These are phyloP conservation scores for Agaricus subrufescens DNA, from an alignment of 768 basidiomycete species.

Conservation along the genomic window DNA sequence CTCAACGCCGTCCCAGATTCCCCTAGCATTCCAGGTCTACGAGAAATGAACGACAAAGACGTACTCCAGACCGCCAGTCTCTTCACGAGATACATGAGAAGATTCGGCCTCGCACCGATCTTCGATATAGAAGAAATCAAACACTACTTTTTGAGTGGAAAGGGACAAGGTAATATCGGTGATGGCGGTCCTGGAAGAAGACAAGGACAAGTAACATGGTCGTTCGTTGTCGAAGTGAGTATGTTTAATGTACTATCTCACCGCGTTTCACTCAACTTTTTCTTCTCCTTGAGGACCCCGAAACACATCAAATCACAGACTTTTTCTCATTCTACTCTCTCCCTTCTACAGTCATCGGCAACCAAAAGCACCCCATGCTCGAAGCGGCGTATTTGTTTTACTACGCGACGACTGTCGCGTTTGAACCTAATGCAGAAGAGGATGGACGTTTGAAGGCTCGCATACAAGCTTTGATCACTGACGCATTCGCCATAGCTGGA, in stretches of 20 bases:
- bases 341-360: slow-evolving; percentile 87
- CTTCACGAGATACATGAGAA: slow-evolving; percentile 71
- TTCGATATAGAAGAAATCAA: slow-evolving; percentile 73
- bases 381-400: slow-evolving; percentile 96
- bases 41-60: slow-evolving; percentile 87
- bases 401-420: slow-evolving; percentile 81
- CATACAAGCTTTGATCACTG: slow-evolving; percentile 66
- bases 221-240: slow-evolving; percentile 89
- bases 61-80: slow-evolving; percentile 66
- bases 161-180: slow-evolving; percentile 51
- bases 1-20: slow-evolving; percentile 60
- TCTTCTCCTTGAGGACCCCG: slow-evolving; percentile 61
- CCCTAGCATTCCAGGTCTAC: slow-evolving; percentile 55
- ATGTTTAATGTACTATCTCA: neutral
- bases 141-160: slow-evolving; percentile 88
- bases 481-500: slow-evolving; percentile 78
- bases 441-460: slow-evolving; percentile 62
- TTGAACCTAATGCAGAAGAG: slow-evolving; percentile 57
- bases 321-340: slow-evolving; percentile 97
- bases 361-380: slow-evolving; percentile 63
- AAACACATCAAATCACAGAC: slow-evolving; percentile 83
- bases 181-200: slow-evolving; percentile 50
- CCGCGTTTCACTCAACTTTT: neutral
- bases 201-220: slow-evolving; percentile 87
- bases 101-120: slow-evolving; percentile 80